A percentile compares a stretch with the other conserved stretches of the same genome.
Conservation (phyloP, 768 basidiomycete species). For the Boletus rubroflammeus region DNA sequence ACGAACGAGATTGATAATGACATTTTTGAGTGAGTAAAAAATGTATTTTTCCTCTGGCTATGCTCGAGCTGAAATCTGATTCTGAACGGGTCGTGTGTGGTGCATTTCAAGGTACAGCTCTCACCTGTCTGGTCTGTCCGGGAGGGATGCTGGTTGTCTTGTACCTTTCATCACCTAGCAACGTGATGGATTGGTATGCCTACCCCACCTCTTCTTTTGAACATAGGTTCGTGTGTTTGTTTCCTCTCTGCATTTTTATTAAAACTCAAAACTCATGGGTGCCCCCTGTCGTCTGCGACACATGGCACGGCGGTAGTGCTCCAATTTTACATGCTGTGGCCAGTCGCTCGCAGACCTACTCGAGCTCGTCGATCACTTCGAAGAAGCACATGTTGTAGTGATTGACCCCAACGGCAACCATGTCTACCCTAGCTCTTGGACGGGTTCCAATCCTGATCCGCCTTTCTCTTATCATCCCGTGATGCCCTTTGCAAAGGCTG, state of each 20-base stretch:
- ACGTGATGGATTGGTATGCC: constrained; percentile 5
- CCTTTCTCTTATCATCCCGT: background rate
- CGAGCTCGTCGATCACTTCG: constrained; percentile 49
- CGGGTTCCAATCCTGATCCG: background rate
- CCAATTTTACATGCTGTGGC: constrained; percentile 49
- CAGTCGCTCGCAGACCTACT: constrained; percentile 45
- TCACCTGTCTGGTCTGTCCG: background rate
- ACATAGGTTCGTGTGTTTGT: constrained; percentile 21
- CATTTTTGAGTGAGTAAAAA: background rate
- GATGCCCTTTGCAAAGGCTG: background rate
- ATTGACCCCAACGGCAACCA: constrained; percentile 30
- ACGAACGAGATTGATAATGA: background rate
- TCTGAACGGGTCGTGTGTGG: background rate
- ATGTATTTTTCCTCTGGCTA: background rate
- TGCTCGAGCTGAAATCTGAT: background rate
- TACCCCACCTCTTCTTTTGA: constrained; percentile 10
- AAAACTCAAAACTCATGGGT: background rate
- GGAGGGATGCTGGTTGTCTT: background rate
- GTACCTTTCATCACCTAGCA: constrained; percentile 10
- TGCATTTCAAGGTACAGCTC: background rate
- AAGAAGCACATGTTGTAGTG: constrained; percentile 39
- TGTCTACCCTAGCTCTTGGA: constrained; percentile 25
- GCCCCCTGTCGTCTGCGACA: background rate
- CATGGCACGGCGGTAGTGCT: constrained; percentile 28
- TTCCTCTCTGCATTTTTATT: background rate